Evolutionary conservation across 129 eudicot genomes (phyloP).

Genomic region (Scalesia atractyloides): DNA sequence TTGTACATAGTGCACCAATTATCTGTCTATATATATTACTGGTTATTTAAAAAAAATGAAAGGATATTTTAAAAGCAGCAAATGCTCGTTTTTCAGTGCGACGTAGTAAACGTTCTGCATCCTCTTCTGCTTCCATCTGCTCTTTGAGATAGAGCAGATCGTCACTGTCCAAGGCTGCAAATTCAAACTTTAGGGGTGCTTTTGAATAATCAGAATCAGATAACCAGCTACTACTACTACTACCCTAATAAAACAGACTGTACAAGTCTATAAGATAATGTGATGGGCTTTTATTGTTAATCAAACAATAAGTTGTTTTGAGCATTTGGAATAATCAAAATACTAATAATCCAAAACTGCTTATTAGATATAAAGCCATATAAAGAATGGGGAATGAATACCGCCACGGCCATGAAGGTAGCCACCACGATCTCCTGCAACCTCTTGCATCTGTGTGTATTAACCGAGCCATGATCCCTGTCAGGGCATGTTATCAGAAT

Average conservation of each 20-base stretch:
- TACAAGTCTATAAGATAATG: background rate
- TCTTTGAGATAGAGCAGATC: constrained; percentile 97
- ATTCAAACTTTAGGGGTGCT: constrained; percentile 38
- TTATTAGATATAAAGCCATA: background rate
- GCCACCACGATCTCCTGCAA: constrained; percentile 99
- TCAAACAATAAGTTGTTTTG: background rate
- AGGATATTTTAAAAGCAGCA: constrained; percentile 98
- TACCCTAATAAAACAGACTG: background rate
- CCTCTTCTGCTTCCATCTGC: constrained; percentile 99
- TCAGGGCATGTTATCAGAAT: constrained; percentile 94
- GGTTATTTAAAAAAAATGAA: constrained; percentile 15
- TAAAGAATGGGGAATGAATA: constrained; percentile 28
- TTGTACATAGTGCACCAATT: background rate
- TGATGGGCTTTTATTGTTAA: background rate
- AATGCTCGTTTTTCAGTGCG: constrained; percentile 97
- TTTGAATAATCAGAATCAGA: background rate
- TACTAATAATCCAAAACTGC: background rate
- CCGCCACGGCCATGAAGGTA: constrained; percentile 99
- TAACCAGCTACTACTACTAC: background rate
- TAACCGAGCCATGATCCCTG: constrained; percentile 99
- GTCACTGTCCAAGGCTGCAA: constrained; percentile 98
- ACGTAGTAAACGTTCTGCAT: constrained; percentile 90
- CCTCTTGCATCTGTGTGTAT: constrained; percentile 98
- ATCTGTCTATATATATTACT: background rate
- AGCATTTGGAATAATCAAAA: background rate